Evolutionary conservation across 2,329 filamentous ascomycete species (phyloP).

Genomic region (Karstenula rhodostoma): DNA sequence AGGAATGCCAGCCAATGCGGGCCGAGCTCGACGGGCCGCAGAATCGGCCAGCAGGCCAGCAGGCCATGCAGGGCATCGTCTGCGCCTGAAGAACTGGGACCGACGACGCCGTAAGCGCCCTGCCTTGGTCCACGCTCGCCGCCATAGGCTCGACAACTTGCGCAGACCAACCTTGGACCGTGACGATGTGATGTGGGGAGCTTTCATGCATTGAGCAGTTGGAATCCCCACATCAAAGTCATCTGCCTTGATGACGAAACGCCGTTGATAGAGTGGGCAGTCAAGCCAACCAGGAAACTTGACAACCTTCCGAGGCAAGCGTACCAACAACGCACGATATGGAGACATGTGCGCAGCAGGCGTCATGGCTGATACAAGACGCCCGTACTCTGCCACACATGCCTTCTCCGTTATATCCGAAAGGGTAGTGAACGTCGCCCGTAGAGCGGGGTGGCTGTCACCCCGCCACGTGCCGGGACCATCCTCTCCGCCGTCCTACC

Average conservation of each 20-base stretch:
- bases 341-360: background rate
- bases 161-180: slow-evolving; percentile 10
- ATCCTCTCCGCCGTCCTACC: slow-evolving; percentile 11
- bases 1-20: slow-evolving; percentile 24
- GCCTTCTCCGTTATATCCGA: slow-evolving; percentile 2
- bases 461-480: slow-evolving; percentile 12
- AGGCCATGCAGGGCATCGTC: slow-evolving; percentile 19
- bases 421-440: slow-evolving; percentile 8
- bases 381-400: slow-evolving; percentile 15
- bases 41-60: slow-evolving; percentile 36
- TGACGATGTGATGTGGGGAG: slow-evolving; percentile 19
- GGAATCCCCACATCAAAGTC: slow-evolving; percentile 10
- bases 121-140: slow-evolving; percentile 17
- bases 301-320: background rate
- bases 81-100: slow-evolving; percentile 14
- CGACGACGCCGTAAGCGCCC: slow-evolving; percentile 24
- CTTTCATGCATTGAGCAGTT: slow-evolving; percentile 11
- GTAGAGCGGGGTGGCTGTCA: slow-evolving; percentile 13
- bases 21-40: slow-evolving; percentile 26
- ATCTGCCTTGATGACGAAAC: slow-evolving; percentile 19
- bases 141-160: slow-evolving; percentile 19
- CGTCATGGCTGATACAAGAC: slow-evolving; percentile 12
- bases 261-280: slow-evolving; percentile 1
- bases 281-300: background rate
- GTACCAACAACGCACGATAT: background rate